A percentile compares a stretch with the other conserved stretches of the same genome.
Conservation (phyloP, 2,329 filamentous ascomycete species). For the Fusarium newnesense region DNA sequence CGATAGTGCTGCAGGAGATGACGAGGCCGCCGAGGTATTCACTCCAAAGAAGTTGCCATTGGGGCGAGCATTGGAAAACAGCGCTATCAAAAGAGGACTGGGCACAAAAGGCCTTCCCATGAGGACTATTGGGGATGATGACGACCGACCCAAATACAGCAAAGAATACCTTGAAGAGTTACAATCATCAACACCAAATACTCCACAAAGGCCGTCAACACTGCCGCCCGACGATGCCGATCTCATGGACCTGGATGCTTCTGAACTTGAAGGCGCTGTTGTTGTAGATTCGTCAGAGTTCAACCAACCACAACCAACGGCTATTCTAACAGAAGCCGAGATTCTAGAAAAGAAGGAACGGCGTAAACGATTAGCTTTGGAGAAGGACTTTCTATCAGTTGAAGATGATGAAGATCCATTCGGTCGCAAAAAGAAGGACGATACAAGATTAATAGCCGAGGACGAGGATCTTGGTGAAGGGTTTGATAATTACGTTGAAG, state of each 20-base stretch:
- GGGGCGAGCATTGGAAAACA: conserved; percentile 74
- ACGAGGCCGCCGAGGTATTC: conserved; percentile 60
- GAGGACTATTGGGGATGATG: conserved; percentile 67
- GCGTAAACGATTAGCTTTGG: conserved; percentile 79
- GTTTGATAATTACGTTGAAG: conserved; percentile 91
- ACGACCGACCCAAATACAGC: conserved; percentile 82
- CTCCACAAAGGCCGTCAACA: conserved; percentile 71
- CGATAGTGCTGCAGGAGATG: conserved; percentile 61
- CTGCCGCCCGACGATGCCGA: conserved; percentile 58
- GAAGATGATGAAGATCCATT: conserved; percentile 64
- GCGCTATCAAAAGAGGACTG: conserved; percentile 65
- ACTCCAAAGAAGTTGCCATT: conserved; percentile 75
- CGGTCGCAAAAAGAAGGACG: conserved; percentile 67
- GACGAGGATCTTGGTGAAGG: conserved; percentile 95
- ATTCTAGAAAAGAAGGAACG: conserved; percentile 93
- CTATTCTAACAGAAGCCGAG: conserved; percentile 83
- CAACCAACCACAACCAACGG: conserved; percentile 48
- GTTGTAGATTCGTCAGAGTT: conserved; percentile 65
- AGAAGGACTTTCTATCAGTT: conserved; percentile 73
- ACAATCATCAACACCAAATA: conserved; percentile 85
- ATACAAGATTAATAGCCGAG: conserved; percentile 81
- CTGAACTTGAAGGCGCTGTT: conserved; percentile 70
- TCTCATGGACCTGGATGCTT: conserved; percentile 66
- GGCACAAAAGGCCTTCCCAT: conserved; percentile 63
- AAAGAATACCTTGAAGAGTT: conserved; percentile 88